These are phyloP conservation scores for Penicillium vulpinum DNA, from an alignment of 2,329 filamentous ascomycete genomes.

Conservation along the genomic window DNA sequence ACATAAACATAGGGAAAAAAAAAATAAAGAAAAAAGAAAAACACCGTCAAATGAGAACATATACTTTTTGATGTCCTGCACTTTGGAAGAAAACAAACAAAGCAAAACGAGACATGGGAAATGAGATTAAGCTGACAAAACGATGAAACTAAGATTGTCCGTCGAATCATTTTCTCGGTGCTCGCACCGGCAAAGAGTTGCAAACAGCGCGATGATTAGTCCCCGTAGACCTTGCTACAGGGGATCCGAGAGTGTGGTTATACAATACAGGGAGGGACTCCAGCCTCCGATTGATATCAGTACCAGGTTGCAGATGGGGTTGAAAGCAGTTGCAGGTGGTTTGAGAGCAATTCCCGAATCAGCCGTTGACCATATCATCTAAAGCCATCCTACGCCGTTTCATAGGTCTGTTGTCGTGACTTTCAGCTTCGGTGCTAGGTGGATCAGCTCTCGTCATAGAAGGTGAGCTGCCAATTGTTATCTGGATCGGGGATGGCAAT, in stretches of 20 bases:
- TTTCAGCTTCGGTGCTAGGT: conserved; percentile 20
- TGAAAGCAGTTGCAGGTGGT: background rate
- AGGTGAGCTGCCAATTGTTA: conserved; percentile 18
- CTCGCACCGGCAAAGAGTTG: conserved; percentile 2
- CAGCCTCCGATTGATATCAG: conserved; percentile 1
- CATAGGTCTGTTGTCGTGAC: conserved; percentile 28
- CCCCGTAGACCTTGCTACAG: conserved; percentile 26
- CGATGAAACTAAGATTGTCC: background rate
- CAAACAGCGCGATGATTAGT: conserved; percentile 8
- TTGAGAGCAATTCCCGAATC: too few species aligned
- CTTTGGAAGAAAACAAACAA: background rate
- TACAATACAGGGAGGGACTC: conserved; percentile 23
- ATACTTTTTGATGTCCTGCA: conserved; percentile 8
- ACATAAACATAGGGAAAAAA: background rate
- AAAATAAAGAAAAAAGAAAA: background rate
- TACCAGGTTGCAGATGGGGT: background rate
- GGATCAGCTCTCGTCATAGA: conserved; percentile 17
- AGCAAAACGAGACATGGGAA: background rate
- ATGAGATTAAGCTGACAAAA: background rate
- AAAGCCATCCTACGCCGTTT: conserved; percentile 44
- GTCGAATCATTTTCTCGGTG: background rate
- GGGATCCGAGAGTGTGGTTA: conserved; percentile 15
- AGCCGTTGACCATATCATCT: conserved; percentile 45
- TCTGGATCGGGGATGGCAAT: conserved; percentile 19
- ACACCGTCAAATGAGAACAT: conserved; percentile 3